A percentile compares a stretch with the other conserved stretches of the same genome.
phyloP scores from a whole-genome alignment of 1,139 yeast genomes.

The Diutina neorugosa region DNA sequence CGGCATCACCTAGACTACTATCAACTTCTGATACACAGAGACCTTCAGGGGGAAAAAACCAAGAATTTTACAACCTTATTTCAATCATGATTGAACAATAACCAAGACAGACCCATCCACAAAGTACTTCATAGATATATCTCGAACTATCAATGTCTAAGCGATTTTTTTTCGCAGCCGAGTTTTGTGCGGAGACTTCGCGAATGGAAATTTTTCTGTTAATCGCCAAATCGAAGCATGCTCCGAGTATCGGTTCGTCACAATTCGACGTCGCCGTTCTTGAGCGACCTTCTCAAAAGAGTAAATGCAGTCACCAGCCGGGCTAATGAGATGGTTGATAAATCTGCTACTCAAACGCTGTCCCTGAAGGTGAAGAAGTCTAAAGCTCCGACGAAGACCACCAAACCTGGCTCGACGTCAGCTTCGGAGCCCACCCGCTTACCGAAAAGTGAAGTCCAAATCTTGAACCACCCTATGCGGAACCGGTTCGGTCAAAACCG shows the following conservation, averaged over 20 bases:
- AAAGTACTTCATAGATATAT: no score
- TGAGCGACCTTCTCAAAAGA: conserved; percentile 23
- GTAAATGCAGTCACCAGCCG: conserved; percentile 21
- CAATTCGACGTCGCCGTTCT: conserved; percentile 12
- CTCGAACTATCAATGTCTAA: no score
- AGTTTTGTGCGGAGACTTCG: not conserved
- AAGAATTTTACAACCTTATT: no score
- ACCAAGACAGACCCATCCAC: no score
- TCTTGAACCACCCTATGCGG: conserved; percentile 1
- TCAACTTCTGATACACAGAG: no score
- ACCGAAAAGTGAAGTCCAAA: not conserved
- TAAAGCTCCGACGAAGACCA: not conserved
- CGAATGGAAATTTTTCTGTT: not conserved
- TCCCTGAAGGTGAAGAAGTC: not conserved
- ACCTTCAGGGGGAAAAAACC: no score
- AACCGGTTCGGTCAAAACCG: not conserved
- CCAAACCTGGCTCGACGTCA: not conserved
- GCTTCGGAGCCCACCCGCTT: not conserved
- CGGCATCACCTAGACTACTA: no score
- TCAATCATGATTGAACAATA: no score
- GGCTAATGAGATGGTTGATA: conserved; percentile 6
- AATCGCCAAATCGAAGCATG: not conserved
- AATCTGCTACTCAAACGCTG: not conserved
- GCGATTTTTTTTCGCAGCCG: no score
- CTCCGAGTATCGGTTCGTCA: conserved; percentile 8